phyloP scores from a whole-genome alignment of 805 yeast species.

The Ascoidea rubescens region DNA sequence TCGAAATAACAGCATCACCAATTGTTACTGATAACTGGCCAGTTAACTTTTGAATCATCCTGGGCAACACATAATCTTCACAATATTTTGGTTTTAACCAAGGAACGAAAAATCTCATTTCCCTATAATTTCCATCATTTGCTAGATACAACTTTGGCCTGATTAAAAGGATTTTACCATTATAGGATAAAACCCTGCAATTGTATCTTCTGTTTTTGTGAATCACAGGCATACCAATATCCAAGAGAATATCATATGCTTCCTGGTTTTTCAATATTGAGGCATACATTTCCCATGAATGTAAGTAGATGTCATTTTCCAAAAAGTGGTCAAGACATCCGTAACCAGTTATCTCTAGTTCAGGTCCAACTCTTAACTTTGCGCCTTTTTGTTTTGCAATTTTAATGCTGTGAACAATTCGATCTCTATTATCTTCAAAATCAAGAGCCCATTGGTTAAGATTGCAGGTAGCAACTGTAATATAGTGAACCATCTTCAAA shows the following conservation, averaged over 20 bases:
- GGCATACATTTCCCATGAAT: slow-evolving; percentile 90
- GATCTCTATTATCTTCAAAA: slow-evolving; percentile 90
- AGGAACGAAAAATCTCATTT: slow-evolving; percentile 93
- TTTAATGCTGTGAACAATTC: slow-evolving; percentile 70
- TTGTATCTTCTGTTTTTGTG: slow-evolving; percentile 84
- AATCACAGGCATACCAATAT: slow-evolving; percentile 88
- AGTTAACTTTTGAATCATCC: slow-evolving; percentile 46
- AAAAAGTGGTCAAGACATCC: slow-evolving; percentile 90
- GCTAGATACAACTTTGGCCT: slow-evolving; percentile 91
- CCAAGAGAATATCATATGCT: slow-evolving; percentile 67
- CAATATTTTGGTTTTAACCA: slow-evolving; percentile 73
- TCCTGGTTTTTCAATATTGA: slow-evolving; percentile 55
- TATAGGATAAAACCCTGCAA: slow-evolving; percentile 73
- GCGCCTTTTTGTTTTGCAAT: slow-evolving; percentile 72
- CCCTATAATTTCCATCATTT: slow-evolving; percentile 96
- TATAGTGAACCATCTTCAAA: slow-evolving; percentile 60
- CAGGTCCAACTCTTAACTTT: slow-evolving; percentile 87
- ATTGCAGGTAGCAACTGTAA: slow-evolving; percentile 87
- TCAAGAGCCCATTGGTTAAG: slow-evolving; percentile 98
- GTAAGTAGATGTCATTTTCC: slow-evolving; percentile 78
- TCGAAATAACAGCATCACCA: slow-evolving; percentile 84
- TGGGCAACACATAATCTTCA: slow-evolving; percentile 65
- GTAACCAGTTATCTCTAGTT: slow-evolving; percentile 86
- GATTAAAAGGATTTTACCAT: slow-evolving; percentile 69
- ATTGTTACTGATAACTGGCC: slow-evolving; percentile 59